A percentile compares a stretch with the other conserved stretches of the same genome.
Conservation (phyloP, 352 stramenopile genomes). For the Pythium oligandrum region DNA sequence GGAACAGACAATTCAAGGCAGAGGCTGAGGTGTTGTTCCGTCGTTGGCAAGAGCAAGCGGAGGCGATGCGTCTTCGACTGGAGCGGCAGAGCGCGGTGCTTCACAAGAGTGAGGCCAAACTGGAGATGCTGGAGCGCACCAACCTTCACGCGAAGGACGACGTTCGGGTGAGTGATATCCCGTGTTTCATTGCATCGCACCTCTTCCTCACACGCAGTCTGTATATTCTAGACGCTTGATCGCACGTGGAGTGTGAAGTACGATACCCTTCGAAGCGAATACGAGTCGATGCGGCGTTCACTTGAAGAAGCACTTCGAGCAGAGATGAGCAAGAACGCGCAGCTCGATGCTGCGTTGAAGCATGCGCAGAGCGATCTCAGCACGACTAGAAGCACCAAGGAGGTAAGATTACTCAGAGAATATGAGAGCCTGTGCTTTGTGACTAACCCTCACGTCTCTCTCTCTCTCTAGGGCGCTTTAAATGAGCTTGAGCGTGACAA, state of each 20-base stretch:
- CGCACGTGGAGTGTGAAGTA: conserved; percentile 19
- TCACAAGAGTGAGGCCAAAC: conserved; percentile 37
- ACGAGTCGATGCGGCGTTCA: conserved; percentile 27
- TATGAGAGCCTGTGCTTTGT: too few relatives aligned
- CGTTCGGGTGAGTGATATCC: conserved; percentile 20
- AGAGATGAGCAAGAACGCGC: conserved; percentile 25
- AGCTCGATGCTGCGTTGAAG: conserved; percentile 16
- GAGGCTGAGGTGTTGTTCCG: conserved; percentile 28
- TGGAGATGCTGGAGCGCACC: conserved; percentile 41
- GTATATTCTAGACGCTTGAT: conserved; percentile 10
- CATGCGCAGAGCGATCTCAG: conserved; percentile 26
- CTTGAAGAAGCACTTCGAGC: conserved; percentile 42
- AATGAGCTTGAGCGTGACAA: conserved; percentile 31
- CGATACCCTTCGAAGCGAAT: conserved; percentile 25
- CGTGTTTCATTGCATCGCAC: neutral
- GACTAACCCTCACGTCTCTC: neutral
- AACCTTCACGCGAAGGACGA: conserved; percentile 38
- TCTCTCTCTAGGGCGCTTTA: conserved; percentile 15
- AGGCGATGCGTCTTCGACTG: conserved; percentile 29
- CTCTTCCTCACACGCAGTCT: neutral
- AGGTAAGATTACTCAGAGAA: too few relatives aligned
- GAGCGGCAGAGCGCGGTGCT: conserved; percentile 40
- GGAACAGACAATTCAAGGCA: conserved; percentile 35
- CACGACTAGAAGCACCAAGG: too few relatives aligned
- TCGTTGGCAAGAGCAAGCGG: conserved; percentile 42